A percentile compares a stretch with the other conserved stretches of the same genome.
Evolutionary conservation across 176 grass and related monocot species (phyloP).

Genomic region (Tuctoria greenei): DNA sequence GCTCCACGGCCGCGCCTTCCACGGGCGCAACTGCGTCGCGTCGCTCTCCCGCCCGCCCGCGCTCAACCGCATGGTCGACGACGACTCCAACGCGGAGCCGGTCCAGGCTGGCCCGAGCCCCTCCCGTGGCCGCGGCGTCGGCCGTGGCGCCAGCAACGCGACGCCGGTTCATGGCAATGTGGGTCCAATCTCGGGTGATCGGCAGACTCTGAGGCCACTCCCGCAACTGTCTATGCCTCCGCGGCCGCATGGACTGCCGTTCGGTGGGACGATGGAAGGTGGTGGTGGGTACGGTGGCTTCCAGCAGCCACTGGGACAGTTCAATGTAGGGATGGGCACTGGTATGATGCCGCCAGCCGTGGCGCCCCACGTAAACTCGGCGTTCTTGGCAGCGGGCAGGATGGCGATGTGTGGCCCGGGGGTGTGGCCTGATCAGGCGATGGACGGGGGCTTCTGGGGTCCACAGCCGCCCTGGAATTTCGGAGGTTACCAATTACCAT

Average conservation of each 20-base stretch:
- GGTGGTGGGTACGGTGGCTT: constrained; percentile 23
- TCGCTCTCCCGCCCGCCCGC: constrained; percentile 34
- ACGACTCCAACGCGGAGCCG: background rate
- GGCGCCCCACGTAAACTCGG: constrained; percentile 47
- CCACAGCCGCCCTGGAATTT: constrained; percentile 51
- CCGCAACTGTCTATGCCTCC: background rate
- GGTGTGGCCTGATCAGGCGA: constrained; percentile 43
- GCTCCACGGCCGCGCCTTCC: constrained; percentile 51
- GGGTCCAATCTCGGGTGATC: constrained; percentile 24
- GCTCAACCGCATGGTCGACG: constrained; percentile 8
- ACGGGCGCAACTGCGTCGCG: constrained; percentile 47
- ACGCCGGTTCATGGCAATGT: constrained; percentile 20
- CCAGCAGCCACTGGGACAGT: constrained; percentile 18
- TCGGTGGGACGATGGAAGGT: background rate
- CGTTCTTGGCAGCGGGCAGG: constrained; percentile 41
- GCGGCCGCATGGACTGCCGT: background rate
- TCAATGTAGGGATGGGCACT: background rate
- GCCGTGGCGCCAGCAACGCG: background rate
- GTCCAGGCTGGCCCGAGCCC: background rate
- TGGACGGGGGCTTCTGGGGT: constrained; percentile 49
- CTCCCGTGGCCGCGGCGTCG: background rate
- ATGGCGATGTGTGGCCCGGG: constrained; percentile 43
- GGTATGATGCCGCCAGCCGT: constrained; percentile 30
- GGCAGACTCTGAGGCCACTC: background rate
- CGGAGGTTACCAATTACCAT: constrained; percentile 41